Evolutionary conservation across 331 rosid genomes (phyloP), one percentile per base, ranked within the genome.

Genomic region (Malus hybrid): DNA sequence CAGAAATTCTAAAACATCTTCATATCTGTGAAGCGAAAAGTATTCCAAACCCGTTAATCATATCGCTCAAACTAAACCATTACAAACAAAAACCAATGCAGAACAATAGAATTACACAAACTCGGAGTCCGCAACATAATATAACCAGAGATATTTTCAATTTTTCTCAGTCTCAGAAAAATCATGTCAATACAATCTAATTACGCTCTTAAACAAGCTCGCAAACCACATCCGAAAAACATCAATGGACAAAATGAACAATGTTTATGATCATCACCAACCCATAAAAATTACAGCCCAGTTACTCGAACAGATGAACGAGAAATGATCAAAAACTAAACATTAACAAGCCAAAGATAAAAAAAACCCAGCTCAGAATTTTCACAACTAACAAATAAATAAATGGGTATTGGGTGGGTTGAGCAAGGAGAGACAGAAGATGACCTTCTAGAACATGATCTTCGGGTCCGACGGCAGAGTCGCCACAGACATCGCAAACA

Each of bases 391-490:
- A 48, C 62, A 7, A 2, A 48, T 1, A 78, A 61, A 52, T n/a
- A 66, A 73, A 61, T 5, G 29, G 7, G 28, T 15, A 59, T 24
- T 22, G 62, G 44, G 32, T 39, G 27, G 62, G 48, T 67, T 48
- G n/a, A 32, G 73, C 31, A 31, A 65, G 52, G 44, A 69, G 77
- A 36, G 69, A 72, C 16, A 46, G 60, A 62, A 48, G 65, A 44
- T 24, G 20, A 93, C 98, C 98, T 91, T 93, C 86, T 13, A 93
- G 90, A 69, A 88, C 82, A 80, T 93, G 93, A 22, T 91, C 97
- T 82, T 93, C 97, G 63, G 98, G 97, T 71, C 98, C 95, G 44
- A 91, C 76, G 24, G 95, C 84, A 72, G 97, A 90, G 83, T 93
- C 98, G 7, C 88, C 93, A 59, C 97, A 93, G 70, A 88, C 91